Evolutionary conservation across 1,284 basidiomycete genomes (phyloP).

Genomic region (Pascua guehoae): DNA sequence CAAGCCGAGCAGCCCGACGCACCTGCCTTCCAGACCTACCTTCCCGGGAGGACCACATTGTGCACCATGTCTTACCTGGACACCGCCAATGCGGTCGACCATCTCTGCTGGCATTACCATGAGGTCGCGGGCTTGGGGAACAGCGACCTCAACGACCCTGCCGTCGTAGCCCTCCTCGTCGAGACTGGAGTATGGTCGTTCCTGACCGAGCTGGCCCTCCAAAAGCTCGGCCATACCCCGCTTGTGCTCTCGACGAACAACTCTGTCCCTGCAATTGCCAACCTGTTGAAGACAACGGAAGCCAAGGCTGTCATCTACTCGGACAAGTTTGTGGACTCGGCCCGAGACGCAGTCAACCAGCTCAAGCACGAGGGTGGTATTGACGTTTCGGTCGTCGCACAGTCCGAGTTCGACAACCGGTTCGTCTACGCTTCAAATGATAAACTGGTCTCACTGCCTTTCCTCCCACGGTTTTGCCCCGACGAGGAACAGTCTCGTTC

Average conservation of each 20-base stretch:
- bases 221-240: conserved; percentile 51
- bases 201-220: conserved; percentile 51
- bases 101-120: conserved; percentile 1
- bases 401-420: neutral
- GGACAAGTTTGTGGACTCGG: neutral
- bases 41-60: neutral
- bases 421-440: neutral
- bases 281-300: conserved; percentile 55
- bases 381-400: neutral
- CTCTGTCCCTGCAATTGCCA: conserved; percentile 57
- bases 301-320: neutral
- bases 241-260: conserved; percentile 59
- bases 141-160: neutral
- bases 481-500: conserved; percentile 52
- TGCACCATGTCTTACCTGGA: neutral
- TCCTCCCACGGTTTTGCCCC: conserved; percentile 48
- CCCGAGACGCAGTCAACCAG: neutral
- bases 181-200: conserved; percentile 52
- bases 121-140: neutral
- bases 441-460: conserved; percentile 21
- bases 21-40: no score
- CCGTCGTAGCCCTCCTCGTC: conserved; percentile 49
- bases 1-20: no score
- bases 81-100: neutral
- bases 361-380: neutral